Evolutionary conservation across 169 alveolate genomes (phyloP), one percentile per base, ranked within the genome.

Genomic region (Cyclospora cayetanensis): DNA sequence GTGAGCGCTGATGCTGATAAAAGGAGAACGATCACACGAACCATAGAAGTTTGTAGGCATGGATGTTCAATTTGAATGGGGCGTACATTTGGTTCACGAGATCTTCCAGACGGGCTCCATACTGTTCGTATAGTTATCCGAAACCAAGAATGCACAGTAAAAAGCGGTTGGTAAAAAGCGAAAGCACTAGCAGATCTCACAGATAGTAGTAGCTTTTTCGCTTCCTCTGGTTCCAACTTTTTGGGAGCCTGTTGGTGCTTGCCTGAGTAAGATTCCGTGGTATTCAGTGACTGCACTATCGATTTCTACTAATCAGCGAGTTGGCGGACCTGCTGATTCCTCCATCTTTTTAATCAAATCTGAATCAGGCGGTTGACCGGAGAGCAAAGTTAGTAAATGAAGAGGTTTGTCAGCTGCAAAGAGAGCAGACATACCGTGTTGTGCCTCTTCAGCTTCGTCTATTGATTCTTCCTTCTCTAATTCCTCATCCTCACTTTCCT

Each of bases 271-370:
- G 20, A 46, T 22, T 22, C 11, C 11, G 60, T 46, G 60, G 25
- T 46, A 18, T 20, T 22, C 27, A 68, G 80, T 50, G 29, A n/a
- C 9, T 25, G 80, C 29, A 4, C 22, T 20, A 65, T 31, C 66
- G 72, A 2, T 34, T 35, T 18, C 50, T 5, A n/a, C 74, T 79
- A 50, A 79, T n/a, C n/a, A n/a, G n/a, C n/a, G n/a, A n/a, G n/a
- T n/a, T n/a, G n/a, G n/a, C n/a, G n/a, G n/a, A n/a, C 89, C 89
- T 25, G 89, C 89, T 25, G 89, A 46, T 41, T 79, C 89, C 31
- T 79, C 52, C 37, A 79, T 31, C 74, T 18, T 18, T 34, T 79
- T 68, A 7, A 50, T 72, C 72, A 79, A 1, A 31, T 79, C 89
- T 79, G 89, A 50, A 22, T 52, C 37, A 20, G 1, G 22, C 27